Evolutionary conservation across 2,329 filamentous ascomycete genomes (phyloP).

Genomic region (Cryphonectria nitschkei): DNA sequence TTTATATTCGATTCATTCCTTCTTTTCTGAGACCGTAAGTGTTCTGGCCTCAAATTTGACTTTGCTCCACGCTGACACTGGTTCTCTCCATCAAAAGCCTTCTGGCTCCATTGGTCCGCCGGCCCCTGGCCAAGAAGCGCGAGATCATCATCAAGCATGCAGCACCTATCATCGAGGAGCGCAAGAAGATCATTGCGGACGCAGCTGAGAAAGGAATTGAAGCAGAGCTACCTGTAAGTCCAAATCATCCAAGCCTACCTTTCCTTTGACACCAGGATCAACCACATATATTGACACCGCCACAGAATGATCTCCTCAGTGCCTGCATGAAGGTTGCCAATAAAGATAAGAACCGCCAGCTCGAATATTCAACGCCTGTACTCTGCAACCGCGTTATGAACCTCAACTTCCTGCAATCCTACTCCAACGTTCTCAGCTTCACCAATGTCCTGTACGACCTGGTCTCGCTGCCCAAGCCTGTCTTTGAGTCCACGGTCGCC

Average conservation of each 20-base stretch:
- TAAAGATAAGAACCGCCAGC: slow-evolving; percentile 3
- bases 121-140: background rate
- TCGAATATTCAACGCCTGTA: background rate
- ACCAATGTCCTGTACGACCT: slow-evolving; percentile 11
- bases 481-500: background rate
- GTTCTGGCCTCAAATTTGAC: no score
- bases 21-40: slow-evolving; percentile 12
- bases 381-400: slow-evolving; percentile 3
- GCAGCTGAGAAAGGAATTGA: slow-evolving; percentile 11
- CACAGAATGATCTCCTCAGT: slow-evolving; percentile 11
- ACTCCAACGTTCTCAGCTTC: slow-evolving; percentile 12
- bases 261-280: background rate
- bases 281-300: background rate
- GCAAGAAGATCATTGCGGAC: background rate
- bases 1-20: slow-evolving; percentile 13
- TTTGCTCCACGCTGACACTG: background rate
- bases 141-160: slow-evolving; percentile 8
- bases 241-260: no score
- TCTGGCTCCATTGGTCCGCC: slow-evolving; percentile 2
- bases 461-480: background rate
- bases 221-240: slow-evolving; percentile 1
- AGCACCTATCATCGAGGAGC: slow-evolving; percentile 10
- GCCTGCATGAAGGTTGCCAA: slow-evolving; percentile 3
- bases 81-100: background rate
- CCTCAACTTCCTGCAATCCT: slow-evolving; percentile 15